Evolutionary conservation across 257 asterid species (phyloP), one percentile per base, ranked within the genome.

Genomic region (Jacaranda mimosifolia): DNA sequence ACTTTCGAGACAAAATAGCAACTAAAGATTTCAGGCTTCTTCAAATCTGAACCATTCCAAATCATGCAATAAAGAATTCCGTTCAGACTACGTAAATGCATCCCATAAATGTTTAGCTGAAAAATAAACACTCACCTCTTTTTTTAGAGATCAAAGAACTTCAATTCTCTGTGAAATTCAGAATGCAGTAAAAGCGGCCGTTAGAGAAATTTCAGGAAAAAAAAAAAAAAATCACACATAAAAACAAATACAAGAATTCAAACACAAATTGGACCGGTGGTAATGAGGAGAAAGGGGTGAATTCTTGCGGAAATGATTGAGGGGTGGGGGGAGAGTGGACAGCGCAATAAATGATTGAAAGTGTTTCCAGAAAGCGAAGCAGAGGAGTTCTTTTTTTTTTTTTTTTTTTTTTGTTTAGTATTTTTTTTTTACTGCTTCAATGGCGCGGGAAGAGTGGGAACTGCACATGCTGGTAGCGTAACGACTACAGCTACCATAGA

Each of bases 381-480:
- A 36, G 70, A 71, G 72, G 40, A 1, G 48, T 68, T 63, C 9
- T 43, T n/a, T 21, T 68, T 63, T 55, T 63, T 74, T 53, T 68
- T 63, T 6, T 43, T n/a, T 21, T 68, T 63, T 55, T 63, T 74
- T 53, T 21, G 62, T 58, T 18, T 63, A 42, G 17, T 49, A 60
- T 74, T 49, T 58, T 62, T 46, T 49, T 17, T 46, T 15, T 19
- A 15, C 59, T 57, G 53, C 14, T 66, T 13, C 72, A 67, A 83
- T 53, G 87, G 88, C 70, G 89, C 94, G 87, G 81, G 85, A 89
- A 79, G 83, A 71, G 89, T 55, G 94, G 92, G 81, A 66, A 75
- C 53, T 53, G 86, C 90, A 86, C 91, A 84, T 86, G 91, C 19
- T 55, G 78, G 74, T 79, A 70, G 58, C 81, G 82, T 85, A 70